Conservation (phyloP, 1,284 basidiomycete species). For the Chalciporus piperatoides region DNA sequence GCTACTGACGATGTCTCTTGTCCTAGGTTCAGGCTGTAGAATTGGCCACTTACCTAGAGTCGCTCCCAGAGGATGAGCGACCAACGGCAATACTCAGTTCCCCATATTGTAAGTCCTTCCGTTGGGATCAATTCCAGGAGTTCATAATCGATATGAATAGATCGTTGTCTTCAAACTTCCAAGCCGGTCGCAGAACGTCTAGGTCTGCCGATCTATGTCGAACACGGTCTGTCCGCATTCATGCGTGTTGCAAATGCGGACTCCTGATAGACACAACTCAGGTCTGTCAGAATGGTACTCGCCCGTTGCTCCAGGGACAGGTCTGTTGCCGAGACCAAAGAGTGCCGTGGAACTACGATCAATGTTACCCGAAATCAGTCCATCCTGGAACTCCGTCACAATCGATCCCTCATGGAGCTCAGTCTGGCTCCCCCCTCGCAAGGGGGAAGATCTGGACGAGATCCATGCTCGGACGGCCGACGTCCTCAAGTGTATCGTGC, state of each 20-base stretch:
- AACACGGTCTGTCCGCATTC: conserved; percentile 55
- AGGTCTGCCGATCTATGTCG: conserved; percentile 65
- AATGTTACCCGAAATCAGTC: conserved; percentile 56
- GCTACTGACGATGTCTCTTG: neutral
- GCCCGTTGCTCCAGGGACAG: conserved; percentile 61
- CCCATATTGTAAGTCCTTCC: conserved; percentile 59
- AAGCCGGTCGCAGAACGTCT: conserved; percentile 61
- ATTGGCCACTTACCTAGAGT: conserved; percentile 59
- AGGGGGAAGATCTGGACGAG: conserved; percentile 64
- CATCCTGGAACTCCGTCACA: conserved; percentile 56
- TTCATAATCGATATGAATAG: conserved; percentile 38
- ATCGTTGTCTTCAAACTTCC: conserved; percentile 81
- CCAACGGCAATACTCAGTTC: conserved; percentile 80
- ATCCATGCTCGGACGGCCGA: conserved; percentile 60
- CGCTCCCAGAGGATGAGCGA: conserved; percentile 60
- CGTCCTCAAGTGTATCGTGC: conserved; percentile 52
- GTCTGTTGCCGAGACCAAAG: conserved; percentile 69
- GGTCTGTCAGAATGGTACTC: conserved; percentile 86
- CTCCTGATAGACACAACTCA: conserved; percentile 27
- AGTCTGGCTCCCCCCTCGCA: conserved; percentile 66
- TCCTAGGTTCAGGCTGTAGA: conserved; percentile 72
- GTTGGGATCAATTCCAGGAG: neutral
- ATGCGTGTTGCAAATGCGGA: neutral
- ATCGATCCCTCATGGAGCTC: conserved; percentile 62
- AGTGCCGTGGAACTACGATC: conserved; percentile 46